These are phyloP conservation scores for Coemansia sp. DNA, from an alignment of 192 early-diverging fungal genomes.

Conservation along the genomic window DNA sequence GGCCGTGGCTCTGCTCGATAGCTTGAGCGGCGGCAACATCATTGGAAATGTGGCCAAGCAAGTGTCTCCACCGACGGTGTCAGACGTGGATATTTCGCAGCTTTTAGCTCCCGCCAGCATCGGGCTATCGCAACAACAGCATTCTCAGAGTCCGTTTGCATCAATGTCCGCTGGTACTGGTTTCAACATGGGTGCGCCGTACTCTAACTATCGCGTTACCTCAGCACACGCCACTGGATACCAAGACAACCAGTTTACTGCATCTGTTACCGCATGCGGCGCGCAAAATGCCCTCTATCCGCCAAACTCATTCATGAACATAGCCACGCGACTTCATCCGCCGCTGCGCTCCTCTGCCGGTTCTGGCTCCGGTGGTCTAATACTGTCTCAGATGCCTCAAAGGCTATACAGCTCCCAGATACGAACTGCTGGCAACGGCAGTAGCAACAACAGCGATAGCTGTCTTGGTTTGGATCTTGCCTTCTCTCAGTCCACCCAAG, in stretches of 20 bases:
- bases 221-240: conserved; percentile 17
- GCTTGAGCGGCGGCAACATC: conserved; percentile 30
- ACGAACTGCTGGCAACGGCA: neutral
- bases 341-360: conserved; percentile 19
- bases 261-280: neutral
- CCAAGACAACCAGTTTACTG: neutral
- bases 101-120: conserved; percentile 5
- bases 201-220: conserved; percentile 39
- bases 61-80: conserved; percentile 13
- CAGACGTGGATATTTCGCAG: conserved; percentile 13
- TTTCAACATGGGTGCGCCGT: conserved; percentile 10
- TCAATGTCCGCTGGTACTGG: neutral
- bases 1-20: conserved; percentile 50
- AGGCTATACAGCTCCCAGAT: conserved; percentile 23
- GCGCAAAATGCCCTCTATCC: conserved; percentile 8
- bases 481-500: neutral
- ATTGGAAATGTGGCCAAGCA: conserved; percentile 6
- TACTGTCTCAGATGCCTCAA: conserved; percentile 19
- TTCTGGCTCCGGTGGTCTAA: neutral
- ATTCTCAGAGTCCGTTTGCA: conserved; percentile 1
- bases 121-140: neutral
- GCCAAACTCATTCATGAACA: conserved; percentile 1
- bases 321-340: conserved; percentile 15
- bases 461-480: conserved; percentile 3
- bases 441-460: neutral